phyloP scores from a whole-genome alignment of 331 rosid genomes.

The Acacia pycnantha region DNA sequence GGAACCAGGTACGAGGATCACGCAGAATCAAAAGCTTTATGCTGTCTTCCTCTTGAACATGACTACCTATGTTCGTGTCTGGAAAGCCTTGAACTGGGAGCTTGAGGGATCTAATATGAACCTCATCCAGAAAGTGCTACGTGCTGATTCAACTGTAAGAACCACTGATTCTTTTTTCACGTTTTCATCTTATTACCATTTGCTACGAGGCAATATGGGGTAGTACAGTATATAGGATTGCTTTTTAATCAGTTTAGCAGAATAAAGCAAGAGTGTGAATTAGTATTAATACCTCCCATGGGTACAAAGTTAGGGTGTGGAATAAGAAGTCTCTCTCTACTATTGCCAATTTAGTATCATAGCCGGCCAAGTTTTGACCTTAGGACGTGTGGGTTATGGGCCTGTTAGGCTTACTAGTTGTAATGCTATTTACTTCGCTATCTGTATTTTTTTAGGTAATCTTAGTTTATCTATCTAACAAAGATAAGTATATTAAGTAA shows the following conservation, averaged over 20 bases:
- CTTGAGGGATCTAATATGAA: constrained; percentile 9
- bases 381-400: too few species aligned
- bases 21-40: not conserved
- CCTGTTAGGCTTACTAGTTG: too few species aligned
- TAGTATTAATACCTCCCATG: too few species aligned
- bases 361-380: too few species aligned
- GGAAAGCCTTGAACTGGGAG: constrained; percentile 35
- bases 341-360: too few species aligned
- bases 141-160: constrained; percentile 37
- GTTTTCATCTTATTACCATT: not conserved
- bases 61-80: constrained; percentile 43
- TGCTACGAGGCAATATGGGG: too few species aligned
- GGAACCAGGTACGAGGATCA: not conserved
- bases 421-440: not conserved
- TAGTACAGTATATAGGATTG: too few species aligned
- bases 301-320: too few species aligned
- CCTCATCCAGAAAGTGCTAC: constrained; percentile 37
- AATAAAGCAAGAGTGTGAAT: too few species aligned
- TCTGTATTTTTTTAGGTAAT: not conserved
- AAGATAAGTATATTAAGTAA: not conserved
- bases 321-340: too few species aligned
- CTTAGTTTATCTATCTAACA: not conserved
- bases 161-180: not conserved
- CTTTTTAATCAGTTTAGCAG: too few species aligned
- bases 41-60: constrained; percentile 38